Evolutionary conservation across 371 early-diverging fungal genomes (phyloP).

Genomic region (Lichtheimia corymbifera): DNA sequence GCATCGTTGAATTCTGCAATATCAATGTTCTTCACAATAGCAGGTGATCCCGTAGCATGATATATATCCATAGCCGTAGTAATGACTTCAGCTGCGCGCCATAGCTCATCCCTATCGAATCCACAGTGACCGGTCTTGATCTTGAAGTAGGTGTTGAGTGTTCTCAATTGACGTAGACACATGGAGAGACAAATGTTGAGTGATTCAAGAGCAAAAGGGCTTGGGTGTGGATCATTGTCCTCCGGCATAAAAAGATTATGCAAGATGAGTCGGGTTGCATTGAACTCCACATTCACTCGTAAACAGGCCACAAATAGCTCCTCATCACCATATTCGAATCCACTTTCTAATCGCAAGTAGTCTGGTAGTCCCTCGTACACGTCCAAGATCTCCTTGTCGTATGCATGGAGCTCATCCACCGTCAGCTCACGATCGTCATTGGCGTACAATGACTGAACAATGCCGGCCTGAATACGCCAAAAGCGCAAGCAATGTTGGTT

Average conservation of each 20-base stretch:
- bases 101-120: conserved; percentile 49
- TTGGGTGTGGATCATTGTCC: conserved; percentile 31
- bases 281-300: conserved; percentile 45
- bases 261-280: conserved; percentile 47
- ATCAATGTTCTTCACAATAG: conserved; percentile 27
- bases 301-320: conserved; percentile 41
- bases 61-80: conserved; percentile 39
- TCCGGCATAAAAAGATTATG: conserved; percentile 51
- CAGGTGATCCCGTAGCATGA: conserved; percentile 26
- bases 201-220: conserved; percentile 32
- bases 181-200: conserved; percentile 42
- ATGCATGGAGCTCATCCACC: conserved; percentile 38
- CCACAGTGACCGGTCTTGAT: conserved; percentile 34
- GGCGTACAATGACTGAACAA: conserved; percentile 37
- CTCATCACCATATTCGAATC: conserved; percentile 45
- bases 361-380: conserved; percentile 34
- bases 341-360: conserved; percentile 43
- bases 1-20: conserved; percentile 29
- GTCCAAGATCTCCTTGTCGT: conserved; percentile 28
- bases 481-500: conserved; percentile 29
- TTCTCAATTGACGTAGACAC: conserved; percentile 32
- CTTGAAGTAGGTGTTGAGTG: conserved; percentile 31
- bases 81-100: conserved; percentile 42
- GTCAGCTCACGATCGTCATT: conserved; percentile 43
- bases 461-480: conserved; percentile 48